Evolutionary conservation across 2,329 filamentous ascomycete species (phyloP).

Genomic region (Dendrostoma leiphaemia): DNA sequence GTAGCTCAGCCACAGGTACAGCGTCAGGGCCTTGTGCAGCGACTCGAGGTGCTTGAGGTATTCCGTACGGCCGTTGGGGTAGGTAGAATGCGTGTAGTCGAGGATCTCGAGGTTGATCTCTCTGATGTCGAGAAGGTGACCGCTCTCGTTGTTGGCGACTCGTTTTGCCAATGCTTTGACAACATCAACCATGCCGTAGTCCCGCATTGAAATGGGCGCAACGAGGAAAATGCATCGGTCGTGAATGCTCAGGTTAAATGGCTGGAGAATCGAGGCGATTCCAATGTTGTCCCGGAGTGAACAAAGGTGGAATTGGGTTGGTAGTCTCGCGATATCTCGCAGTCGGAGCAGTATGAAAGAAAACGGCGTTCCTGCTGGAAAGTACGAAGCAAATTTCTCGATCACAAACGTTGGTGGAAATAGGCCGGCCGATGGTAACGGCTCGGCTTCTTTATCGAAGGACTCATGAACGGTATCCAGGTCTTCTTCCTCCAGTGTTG

Average conservation of each 20-base stretch:
- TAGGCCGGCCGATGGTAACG: conserved; percentile 70
- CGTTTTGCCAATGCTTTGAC: conserved; percentile 65
- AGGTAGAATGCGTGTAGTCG: conserved; percentile 54
- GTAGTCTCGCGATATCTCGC: conserved; percentile 63
- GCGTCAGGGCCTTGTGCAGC: conserved; percentile 77
- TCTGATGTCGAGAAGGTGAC: conserved; percentile 68
- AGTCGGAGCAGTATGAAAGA: conserved; percentile 78
- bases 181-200: conserved; percentile 44
- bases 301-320: conserved; percentile 70
- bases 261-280: conserved; percentile 73
- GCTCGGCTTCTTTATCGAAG: conserved; percentile 61
- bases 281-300: conserved; percentile 59
- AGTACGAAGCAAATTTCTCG: conserved; percentile 76
- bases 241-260: conserved; percentile 63
- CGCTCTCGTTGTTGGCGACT: conserved; percentile 65
- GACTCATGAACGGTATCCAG: conserved; percentile 59
- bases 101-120: conserved; percentile 72
- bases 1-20: conserved; percentile 93
- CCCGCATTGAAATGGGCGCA: conserved; percentile 62
- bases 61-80: conserved; percentile 36
- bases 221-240: conserved; percentile 77
- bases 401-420: conserved; percentile 69
- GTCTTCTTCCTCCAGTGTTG: conserved; percentile 72
- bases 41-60: conserved; percentile 71
- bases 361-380: conserved; percentile 77